These are phyloP conservation scores for Penicillium griseofulvum DNA, from an alignment of 2,329 filamentous ascomycete genomes.

Conservation along the genomic window DNA sequence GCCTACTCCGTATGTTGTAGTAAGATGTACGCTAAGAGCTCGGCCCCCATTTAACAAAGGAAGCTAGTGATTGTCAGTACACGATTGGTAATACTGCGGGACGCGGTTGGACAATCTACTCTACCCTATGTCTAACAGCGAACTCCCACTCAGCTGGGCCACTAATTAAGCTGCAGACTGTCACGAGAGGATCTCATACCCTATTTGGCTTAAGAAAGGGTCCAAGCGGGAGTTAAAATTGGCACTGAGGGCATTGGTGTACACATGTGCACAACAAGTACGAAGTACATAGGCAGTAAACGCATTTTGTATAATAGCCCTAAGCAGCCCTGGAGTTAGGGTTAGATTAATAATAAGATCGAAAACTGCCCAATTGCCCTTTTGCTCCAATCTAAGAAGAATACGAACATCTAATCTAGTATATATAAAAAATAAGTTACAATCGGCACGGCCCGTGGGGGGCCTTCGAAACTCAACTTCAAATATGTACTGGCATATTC, in stretches of 20 bases:
- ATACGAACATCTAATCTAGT: not conserved
- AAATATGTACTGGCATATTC: not conserved
- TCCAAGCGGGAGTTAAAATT: not conserved
- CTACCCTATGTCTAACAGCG: not conserved
- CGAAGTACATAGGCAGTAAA: not conserved
- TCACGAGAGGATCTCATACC: not conserved
- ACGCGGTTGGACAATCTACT: not conserved
- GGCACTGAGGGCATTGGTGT: not conserved
- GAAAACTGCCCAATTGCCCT: not conserved
- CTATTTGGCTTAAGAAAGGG: not conserved
- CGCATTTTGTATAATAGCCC: not conserved
- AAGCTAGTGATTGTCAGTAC: not conserved
- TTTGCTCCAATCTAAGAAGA: not conserved
- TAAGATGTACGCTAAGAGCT: not conserved
- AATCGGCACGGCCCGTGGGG: conserved; percentile 6
- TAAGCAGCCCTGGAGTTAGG: not conserved
- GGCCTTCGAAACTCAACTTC: not conserved
- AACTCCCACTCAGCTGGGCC: not conserved
- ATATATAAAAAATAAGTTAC: not conserved
- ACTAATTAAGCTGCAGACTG: not conserved
- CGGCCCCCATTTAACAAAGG: not conserved
- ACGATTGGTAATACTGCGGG: not conserved
- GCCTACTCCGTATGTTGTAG: not conserved
- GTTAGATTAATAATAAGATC: not conserved
- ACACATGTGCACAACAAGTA: not conserved